phyloP scores from a whole-genome alignment of 2,329 filamentous ascomycete species.

The Alternaria consortialis region DNA sequence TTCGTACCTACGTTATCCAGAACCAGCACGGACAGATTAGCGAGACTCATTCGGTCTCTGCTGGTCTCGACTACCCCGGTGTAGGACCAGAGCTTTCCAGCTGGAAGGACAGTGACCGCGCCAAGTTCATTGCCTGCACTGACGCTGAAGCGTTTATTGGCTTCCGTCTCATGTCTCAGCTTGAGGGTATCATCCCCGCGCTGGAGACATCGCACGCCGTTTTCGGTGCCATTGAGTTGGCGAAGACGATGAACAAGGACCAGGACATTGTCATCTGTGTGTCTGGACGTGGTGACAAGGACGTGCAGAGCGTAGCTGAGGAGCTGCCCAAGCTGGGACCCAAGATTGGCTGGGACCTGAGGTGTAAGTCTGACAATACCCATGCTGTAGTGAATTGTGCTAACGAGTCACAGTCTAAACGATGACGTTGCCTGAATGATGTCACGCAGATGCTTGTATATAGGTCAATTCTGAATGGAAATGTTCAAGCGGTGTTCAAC shows the following conservation, averaged over 20 bases:
- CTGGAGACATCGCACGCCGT: conserved; percentile 94
- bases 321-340: conserved; percentile 89
- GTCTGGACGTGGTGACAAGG: conserved; percentile 94
- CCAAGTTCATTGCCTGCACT: conserved; percentile 88
- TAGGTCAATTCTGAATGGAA: conserved; percentile 2
- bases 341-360: conserved; percentile 78
- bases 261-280: conserved; percentile 94
- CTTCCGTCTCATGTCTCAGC: conserved; percentile 83
- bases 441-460: neutral
- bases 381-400: conserved; percentile 7
- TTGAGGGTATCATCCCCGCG: conserved; percentile 96
- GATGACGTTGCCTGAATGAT: neutral
- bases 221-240: conserved; percentile 86
- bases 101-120: conserved; percentile 91
- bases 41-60: conserved; percentile 96
- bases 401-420: conserved; percentile 39
- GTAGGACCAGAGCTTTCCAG: conserved; percentile 90
- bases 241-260: conserved; percentile 89
- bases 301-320: conserved; percentile 97
- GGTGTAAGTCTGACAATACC: conserved; percentile 51
- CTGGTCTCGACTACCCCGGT: conserved; percentile 95
- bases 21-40: conserved; percentile 90
- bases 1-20: conserved; percentile 94
- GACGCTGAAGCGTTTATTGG: conserved; percentile 89
- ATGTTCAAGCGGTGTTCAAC: neutral